Conservation (phyloP, 495 filamentous ascomycete genomes). For the Neurospora sp. region DNA sequence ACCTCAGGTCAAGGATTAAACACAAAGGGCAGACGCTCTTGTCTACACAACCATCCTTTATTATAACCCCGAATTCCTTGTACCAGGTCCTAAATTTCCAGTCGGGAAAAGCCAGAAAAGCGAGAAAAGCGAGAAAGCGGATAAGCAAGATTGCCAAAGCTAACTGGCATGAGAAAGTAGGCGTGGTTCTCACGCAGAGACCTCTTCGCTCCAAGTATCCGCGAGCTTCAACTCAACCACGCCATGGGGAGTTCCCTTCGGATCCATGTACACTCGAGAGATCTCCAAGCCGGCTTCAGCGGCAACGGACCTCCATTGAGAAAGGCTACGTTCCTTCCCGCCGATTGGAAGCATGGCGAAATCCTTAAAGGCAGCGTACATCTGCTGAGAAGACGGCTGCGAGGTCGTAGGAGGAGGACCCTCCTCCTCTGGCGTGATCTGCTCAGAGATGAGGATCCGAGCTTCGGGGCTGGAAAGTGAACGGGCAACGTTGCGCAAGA, state of each 20-base stretch:
- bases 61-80: background rate
- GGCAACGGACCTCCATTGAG: constrained; percentile 18
- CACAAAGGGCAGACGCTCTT: background rate
- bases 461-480: constrained; percentile 14
- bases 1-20: background rate
- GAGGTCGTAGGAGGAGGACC: background rate
- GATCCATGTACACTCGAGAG: constrained; percentile 19
- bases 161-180: background rate
- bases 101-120: no score
- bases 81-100: no score
- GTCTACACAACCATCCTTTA: background rate
- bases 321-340: constrained; percentile 29
- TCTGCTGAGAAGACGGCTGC: background rate
- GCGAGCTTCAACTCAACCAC: constrained; percentile 17
- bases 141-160: no score
- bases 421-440: constrained; percentile 15
- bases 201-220: background rate
- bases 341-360: constrained; percentile 28
- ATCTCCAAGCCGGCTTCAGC: constrained; percentile 21
- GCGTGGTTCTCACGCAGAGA: background rate
- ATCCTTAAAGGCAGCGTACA: constrained; percentile 26
- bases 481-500: constrained; percentile 16
- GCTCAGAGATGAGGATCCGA: constrained; percentile 25
- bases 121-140: no score
- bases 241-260: constrained; percentile 12